A percentile compares a stretch with the other conserved stretches of the same genome.
These are phyloP conservation scores for Sistotremastrum suecicum DNA, from an alignment of 768 basidiomycete genomes.

Conservation along the genomic window DNA sequence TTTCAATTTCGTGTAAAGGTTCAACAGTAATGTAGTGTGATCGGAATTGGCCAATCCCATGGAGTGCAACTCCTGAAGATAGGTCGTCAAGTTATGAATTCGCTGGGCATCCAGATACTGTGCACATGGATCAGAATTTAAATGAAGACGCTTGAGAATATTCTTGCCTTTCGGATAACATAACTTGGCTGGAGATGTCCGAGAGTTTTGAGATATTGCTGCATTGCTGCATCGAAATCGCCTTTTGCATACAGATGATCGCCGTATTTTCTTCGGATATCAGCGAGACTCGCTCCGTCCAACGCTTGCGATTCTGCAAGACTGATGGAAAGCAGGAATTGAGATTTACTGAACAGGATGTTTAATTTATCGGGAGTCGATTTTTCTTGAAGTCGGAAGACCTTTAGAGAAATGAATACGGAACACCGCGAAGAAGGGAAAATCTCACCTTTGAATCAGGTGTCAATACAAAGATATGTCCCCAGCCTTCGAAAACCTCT, in stretches of 20 bases:
- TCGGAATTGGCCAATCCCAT: constrained; percentile 86
- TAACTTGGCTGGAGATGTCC: constrained; percentile 86
- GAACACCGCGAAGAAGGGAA: background rate
- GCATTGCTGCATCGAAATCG: constrained; percentile 89
- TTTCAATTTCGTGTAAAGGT: constrained; percentile 94
- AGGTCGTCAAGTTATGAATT: constrained; percentile 89
- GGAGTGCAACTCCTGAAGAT: constrained; percentile 89
- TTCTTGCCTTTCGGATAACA: constrained; percentile 82
- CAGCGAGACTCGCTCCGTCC: constrained; percentile 61
- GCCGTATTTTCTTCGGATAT: constrained; percentile 82
- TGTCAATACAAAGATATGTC: constrained; percentile 61
- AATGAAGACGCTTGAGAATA: background rate
- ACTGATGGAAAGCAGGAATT: constrained; percentile 69
- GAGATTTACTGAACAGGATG: constrained; percentile 64
- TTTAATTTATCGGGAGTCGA: constrained; percentile 77
- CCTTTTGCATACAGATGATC: constrained; percentile 84
- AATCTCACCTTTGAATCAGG: constrained; percentile 59
- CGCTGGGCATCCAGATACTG: constrained; percentile 95
- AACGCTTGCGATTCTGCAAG: constrained; percentile 71
- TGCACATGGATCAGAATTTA: constrained; percentile 3
- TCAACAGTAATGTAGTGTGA: constrained; percentile 91
- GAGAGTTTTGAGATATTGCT: constrained; percentile 82
- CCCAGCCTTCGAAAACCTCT: constrained; percentile 73
- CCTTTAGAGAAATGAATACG: constrained; percentile 20
- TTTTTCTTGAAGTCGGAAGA: constrained; percentile 60